A percentile compares a stretch with the other conserved stretches of the same genome.
phyloP scores from a whole-genome alignment of 2,329 filamentous ascomycete genomes.

The Trichoderma gracile region DNA sequence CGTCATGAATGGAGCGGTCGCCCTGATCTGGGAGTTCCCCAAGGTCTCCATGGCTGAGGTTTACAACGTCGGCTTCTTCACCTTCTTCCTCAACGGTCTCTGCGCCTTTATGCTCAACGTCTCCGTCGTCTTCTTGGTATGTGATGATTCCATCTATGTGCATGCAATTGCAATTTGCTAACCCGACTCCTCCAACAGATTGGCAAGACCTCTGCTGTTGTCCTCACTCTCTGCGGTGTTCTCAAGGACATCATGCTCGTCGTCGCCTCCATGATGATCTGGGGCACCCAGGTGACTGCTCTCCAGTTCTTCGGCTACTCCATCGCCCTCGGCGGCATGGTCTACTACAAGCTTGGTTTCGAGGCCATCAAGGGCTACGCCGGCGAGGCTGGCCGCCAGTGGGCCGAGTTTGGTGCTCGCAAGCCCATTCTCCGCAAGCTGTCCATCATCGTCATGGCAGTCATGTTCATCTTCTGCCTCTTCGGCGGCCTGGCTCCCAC shows the following conservation, averaged over 20 bases:
- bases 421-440: slow-evolving; percentile 79
- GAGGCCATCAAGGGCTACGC: slow-evolving; percentile 82
- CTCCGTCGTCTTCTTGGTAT: slow-evolving; percentile 81
- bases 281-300: slow-evolving; percentile 70
- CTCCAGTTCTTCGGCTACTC: slow-evolving; percentile 83
- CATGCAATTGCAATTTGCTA: not conserved
- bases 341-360: slow-evolving; percentile 77
- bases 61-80: slow-evolving; percentile 70
- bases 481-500: slow-evolving; percentile 67
- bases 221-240: slow-evolving; percentile 83
- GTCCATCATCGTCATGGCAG: slow-evolving; percentile 63
- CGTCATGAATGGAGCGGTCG: slow-evolving; percentile 74
- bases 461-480: slow-evolving; percentile 68
- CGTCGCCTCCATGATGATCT: slow-evolving; percentile 76
- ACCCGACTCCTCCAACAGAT: slow-evolving; percentile 60
- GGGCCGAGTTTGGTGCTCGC: slow-evolving; percentile 80
- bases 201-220: slow-evolving; percentile 82
- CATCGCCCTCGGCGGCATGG: slow-evolving; percentile 74
- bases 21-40: slow-evolving; percentile 73
- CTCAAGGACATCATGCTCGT: slow-evolving; percentile 87
- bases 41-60: slow-evolving; percentile 68
- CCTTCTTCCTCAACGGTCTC: slow-evolving; percentile 72
- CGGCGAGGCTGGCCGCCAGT: slow-evolving; percentile 69
- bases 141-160: slow-evolving; percentile 35
- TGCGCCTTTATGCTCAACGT: slow-evolving; percentile 82